A percentile compares a stretch with the other conserved stretches of the same genome.
These are phyloP conservation scores for Inonotus obliquus DNA, from an alignment of 1,284 basidiomycete species.

Conservation along the genomic window DNA sequence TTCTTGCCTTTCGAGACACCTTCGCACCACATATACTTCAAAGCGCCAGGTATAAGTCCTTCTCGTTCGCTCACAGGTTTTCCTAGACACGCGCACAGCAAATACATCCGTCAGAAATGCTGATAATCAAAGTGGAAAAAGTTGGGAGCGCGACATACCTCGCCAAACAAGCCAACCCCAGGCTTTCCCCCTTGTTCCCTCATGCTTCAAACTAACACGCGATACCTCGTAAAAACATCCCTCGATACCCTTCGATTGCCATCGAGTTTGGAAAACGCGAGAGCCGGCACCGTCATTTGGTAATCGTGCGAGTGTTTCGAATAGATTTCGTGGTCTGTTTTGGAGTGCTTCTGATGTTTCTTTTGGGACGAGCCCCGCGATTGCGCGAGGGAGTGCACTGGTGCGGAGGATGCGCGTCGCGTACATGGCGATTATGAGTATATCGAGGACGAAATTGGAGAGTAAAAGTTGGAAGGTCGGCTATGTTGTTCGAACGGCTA, in stretches of 20 bases:
- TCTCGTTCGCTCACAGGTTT: conserved; percentile 31
- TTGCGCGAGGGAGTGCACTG: conserved; percentile 9
- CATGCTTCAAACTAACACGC: conserved; percentile 57
- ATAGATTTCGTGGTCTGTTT: conserved; percentile 54
- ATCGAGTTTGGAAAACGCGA: conserved; percentile 65
- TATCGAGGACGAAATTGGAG: neutral
- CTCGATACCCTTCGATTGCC: conserved; percentile 62
- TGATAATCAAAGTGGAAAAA: neutral
- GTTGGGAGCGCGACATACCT: conserved; percentile 47
- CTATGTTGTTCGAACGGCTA: neutral
- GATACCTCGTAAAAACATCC: conserved; percentile 73
- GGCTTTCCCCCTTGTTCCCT: conserved; percentile 70
- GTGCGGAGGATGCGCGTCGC: neutral
- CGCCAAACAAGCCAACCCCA: conserved; percentile 76
- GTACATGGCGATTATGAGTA: conserved; percentile 3
- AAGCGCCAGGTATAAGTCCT: conserved; percentile 33
- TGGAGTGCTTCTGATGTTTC: conserved; percentile 31
- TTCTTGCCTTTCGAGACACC: conserved; percentile 21
- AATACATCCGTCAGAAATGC: neutral
- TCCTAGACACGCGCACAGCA: conserved; percentile 26
- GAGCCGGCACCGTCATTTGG: conserved; percentile 63
- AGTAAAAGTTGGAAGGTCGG: neutral
- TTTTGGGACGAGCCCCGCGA: conserved; percentile 10
- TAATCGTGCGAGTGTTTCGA: conserved; percentile 63
- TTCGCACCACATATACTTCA: conserved; percentile 37